phyloP scores from a whole-genome alignment of 2,329 filamentous ascomycete species.

The Diatrype stigma region DNA sequence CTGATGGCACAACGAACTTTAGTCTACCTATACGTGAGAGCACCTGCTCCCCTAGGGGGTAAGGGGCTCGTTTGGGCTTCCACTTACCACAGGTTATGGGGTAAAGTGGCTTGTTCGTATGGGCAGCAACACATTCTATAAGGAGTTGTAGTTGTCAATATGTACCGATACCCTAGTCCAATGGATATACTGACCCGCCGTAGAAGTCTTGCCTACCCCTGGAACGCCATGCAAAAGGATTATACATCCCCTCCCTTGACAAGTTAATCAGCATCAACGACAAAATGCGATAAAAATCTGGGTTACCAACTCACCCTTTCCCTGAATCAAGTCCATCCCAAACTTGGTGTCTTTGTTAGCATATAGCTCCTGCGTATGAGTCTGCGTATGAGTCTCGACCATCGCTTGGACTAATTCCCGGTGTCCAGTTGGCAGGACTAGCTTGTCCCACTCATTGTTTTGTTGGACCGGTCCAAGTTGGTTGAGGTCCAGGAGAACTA shows the following conservation, averaged over 20 bases:
- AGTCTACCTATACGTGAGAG: not conserved
- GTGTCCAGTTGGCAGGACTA: constrained; percentile 25
- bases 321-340: constrained; percentile 24
- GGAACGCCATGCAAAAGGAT: constrained; percentile 29
- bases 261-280: no score
- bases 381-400: no score
- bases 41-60: not conserved
- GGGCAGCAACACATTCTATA: constrained; percentile 18
- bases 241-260: constrained; percentile 27
- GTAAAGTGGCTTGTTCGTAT: constrained; percentile 12
- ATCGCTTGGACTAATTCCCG: constrained; percentile 25
- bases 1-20: not conserved
- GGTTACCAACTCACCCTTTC: constrained; percentile 21
- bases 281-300: constrained; percentile 3
- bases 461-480: constrained; percentile 9
- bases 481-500: constrained; percentile 1
- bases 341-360: constrained; percentile 3
- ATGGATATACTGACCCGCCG: constrained; percentile 17
- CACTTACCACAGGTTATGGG: constrained; percentile 15
- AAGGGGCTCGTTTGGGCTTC: no score
- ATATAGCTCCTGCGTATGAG: constrained; percentile 12
- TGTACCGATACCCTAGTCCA: no score
- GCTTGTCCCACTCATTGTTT: constrained; percentile 18
- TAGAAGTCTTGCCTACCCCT: constrained; percentile 30
- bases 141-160: no score